Conservation (phyloP, 495 filamentous ascomycete species). For the Rhypophila decipiens region DNA sequence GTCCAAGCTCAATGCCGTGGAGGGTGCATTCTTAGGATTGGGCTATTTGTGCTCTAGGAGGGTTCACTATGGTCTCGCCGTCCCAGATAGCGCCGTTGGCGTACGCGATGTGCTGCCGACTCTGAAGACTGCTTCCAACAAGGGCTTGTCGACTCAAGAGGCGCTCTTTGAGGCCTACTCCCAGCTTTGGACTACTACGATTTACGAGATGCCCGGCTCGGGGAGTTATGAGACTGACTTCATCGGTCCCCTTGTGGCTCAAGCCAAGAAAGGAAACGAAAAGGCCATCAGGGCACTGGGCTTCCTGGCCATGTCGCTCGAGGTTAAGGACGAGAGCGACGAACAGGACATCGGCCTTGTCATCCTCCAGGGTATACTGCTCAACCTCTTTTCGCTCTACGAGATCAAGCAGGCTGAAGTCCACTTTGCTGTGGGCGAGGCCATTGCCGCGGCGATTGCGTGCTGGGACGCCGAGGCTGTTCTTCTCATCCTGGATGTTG, state of each 20-base stretch:
- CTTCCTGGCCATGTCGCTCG: conserved; percentile 50
- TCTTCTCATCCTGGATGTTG: conserved; percentile 42
- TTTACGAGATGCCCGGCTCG: conserved; percentile 14
- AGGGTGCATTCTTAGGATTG: conserved; percentile 27
- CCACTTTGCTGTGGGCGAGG: conserved; percentile 85
- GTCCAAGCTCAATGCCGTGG: conserved; percentile 29
- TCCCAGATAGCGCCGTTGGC: not conserved
- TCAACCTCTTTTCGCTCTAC: conserved; percentile 65
- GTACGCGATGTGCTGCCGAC: conserved; percentile 10
- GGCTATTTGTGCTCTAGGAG: conserved; percentile 21
- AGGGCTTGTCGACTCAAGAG: conserved; percentile 25
- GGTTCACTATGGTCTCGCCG: conserved; percentile 17
- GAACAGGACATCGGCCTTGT: conserved; percentile 20
- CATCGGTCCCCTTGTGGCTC: conserved; percentile 51
- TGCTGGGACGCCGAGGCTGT: conserved; percentile 67
- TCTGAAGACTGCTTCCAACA: conserved; percentile 13
- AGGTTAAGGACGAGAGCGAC: conserved; percentile 13
- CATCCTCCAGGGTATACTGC: conserved; percentile 49
- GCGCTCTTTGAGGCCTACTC: conserved; percentile 58
- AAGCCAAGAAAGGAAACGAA: conserved; percentile 76
- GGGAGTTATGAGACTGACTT: conserved; percentile 23
- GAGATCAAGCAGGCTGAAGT: conserved; percentile 77
- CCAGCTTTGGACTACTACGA: conserved; percentile 66
- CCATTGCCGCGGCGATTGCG: conserved; percentile 64
- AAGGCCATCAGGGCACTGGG: conserved; percentile 73